Conservation (phyloP, 345 rosid genomes). For the Anacardium occidentale region DNA sequence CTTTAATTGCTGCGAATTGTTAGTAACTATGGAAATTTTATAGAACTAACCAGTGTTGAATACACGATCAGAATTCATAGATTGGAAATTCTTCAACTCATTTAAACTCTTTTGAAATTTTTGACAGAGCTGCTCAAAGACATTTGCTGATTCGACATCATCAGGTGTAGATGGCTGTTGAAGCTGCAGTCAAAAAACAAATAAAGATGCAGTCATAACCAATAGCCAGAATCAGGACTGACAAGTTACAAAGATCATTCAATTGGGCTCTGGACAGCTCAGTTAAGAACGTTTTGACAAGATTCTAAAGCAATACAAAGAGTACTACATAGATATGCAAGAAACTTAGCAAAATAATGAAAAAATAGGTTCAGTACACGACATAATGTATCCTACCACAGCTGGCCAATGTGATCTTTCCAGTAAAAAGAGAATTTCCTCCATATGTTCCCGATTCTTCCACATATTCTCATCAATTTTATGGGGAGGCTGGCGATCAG, state of each 20-base stretch:
- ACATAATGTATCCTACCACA: conserved; percentile 33
- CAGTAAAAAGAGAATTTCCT: conserved; percentile 76
- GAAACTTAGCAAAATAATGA: not conserved
- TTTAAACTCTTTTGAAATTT: conserved; percentile 42
- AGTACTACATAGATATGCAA: not conserved
- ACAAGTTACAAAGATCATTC: not conserved
- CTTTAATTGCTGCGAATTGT: no score
- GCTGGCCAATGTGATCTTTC: conserved; percentile 67
- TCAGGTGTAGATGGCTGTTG: conserved; percentile 56
- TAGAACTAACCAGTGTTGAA: conserved; percentile 70
- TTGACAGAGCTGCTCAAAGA: conserved; percentile 37
- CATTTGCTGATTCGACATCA: conserved; percentile 43
- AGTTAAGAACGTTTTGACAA: not conserved
- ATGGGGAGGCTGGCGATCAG: conserved; percentile 63
- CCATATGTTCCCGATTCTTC: conserved; percentile 90
- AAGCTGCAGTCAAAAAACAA: conserved; percentile 46
- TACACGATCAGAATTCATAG: conserved; percentile 72
- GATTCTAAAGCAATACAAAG: not conserved
- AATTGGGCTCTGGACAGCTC: not conserved
- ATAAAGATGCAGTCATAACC: not conserved
- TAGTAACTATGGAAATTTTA: not conserved
- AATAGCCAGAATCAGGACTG: not conserved
- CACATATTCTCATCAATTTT: conserved; percentile 97
- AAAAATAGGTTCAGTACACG: not conserved
- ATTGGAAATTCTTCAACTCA: conserved; percentile 65